Evolutionary conservation across 1,139 yeast genomes (phyloP).

Genomic region (Yamadazyma dendronema): DNA sequence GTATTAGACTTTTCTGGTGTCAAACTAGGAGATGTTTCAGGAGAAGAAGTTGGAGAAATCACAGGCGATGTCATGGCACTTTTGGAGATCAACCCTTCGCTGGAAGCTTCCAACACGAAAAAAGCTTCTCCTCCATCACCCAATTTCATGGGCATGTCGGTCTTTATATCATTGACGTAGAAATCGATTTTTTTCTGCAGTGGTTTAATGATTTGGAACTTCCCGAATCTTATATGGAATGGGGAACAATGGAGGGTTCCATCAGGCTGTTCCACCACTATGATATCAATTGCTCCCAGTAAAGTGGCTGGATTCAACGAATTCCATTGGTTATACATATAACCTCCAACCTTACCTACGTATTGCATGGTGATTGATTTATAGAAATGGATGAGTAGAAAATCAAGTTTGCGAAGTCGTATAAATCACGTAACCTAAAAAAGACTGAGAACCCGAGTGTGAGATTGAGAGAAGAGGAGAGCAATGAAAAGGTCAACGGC

Average conservation of each 20-base stretch:
- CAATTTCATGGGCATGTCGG: slow-evolving; percentile 89
- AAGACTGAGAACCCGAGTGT: not conserved
- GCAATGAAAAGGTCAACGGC: too few relatives aligned
- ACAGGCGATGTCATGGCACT: slow-evolving; percentile 91
- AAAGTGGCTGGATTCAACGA: slow-evolving; percentile 94
- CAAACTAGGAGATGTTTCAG: slow-evolving; percentile 44
- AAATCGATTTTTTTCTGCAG: slow-evolving; percentile 92
- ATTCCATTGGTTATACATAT: slow-evolving; percentile 95
- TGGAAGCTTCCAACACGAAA: slow-evolving; percentile 86
- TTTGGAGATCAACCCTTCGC: slow-evolving; percentile 59
- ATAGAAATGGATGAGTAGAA: not conserved
- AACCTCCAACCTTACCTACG: slow-evolving; percentile 93
- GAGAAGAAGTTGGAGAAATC: slow-evolving; percentile 74
- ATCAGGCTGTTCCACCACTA: slow-evolving; percentile 90
- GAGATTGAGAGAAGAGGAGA: not conserved
- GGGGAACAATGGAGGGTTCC: slow-evolving; percentile 88
- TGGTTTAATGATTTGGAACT: slow-evolving; percentile 89
- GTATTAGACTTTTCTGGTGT: slow-evolving; percentile 15
- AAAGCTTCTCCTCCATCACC: slow-evolving; percentile 99
- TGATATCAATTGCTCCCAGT: slow-evolving; percentile 96
- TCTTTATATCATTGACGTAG: slow-evolving; percentile 75
- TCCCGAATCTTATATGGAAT: slow-evolving; percentile 94
- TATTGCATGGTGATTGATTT: slow-evolving; percentile 73
- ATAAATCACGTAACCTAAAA: not conserved
- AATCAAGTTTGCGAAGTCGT: not conserved